phyloP scores from a whole-genome alignment of 1,139 yeast species.

The Suhomyces ambrosiae region DNA sequence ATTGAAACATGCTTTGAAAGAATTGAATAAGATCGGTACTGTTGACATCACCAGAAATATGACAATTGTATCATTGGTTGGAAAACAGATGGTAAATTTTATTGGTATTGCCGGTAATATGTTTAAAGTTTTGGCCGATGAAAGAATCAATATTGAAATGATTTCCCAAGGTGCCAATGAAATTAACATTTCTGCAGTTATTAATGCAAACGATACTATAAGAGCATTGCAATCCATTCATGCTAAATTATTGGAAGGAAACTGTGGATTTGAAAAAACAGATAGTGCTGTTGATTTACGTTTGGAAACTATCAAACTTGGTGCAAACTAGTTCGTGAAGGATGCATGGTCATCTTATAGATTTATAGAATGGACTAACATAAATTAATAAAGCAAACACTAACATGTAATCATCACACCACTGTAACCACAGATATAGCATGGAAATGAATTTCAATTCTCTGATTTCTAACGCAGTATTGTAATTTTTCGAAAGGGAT shows the following conservation, averaged over 20 bases:
- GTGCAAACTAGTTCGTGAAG: slow-evolving; percentile 2
- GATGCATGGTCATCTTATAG: slow-evolving; percentile 1
- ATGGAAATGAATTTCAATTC: too few species aligned
- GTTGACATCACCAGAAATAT: slow-evolving; percentile 86
- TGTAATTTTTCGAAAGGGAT: too few species aligned
- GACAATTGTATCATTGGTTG: slow-evolving; percentile 92
- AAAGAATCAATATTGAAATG: slow-evolving; percentile 93
- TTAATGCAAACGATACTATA: slow-evolving; percentile 77
- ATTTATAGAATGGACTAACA: not conserved
- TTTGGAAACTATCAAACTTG: slow-evolving; percentile 32
- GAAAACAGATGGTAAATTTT: slow-evolving; percentile 94
- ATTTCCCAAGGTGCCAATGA: slow-evolving; percentile 98
- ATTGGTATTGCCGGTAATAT: slow-evolving; percentile 97
- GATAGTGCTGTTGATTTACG: slow-evolving; percentile 40
- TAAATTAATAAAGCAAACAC: too few species aligned
- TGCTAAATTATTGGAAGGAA: slow-evolving; percentile 65
- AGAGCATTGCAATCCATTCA: slow-evolving; percentile 88
- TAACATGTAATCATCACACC: too few species aligned
- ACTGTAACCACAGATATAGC: too few species aligned
- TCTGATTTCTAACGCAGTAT: too few species aligned
- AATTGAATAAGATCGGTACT: slow-evolving; percentile 76
- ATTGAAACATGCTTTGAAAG: slow-evolving; percentile 70
- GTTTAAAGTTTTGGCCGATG: slow-evolving; percentile 94
- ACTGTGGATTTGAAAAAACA: slow-evolving; percentile 30
- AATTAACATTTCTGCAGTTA: slow-evolving; percentile 93